Percentiles rank a stretch among this genome's conserved stretches.
phyloP scores from a whole-genome alignment of 768 basidiomycete species.

The Phaeotremella fagi region DNA sequence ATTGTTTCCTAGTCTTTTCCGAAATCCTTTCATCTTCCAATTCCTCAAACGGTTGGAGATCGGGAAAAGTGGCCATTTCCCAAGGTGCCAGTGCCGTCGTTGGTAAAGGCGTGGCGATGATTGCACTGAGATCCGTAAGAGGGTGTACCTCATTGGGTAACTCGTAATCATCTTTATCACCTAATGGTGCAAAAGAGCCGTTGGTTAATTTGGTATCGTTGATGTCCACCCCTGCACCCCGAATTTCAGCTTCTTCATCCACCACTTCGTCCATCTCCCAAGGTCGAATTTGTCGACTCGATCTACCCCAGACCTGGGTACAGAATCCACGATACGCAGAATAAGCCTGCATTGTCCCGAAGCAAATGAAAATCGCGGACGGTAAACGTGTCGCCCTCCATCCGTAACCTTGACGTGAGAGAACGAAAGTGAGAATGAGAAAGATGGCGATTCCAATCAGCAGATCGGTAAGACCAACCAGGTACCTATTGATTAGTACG shows the following conservation, averaged over 20 bases:
- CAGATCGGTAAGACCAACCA: slow-evolving; percentile 31
- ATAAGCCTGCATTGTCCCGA: slow-evolving; percentile 36
- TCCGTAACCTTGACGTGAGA: slow-evolving; percentile 20
- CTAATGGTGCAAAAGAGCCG: neutral
- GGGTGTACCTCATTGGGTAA: slow-evolving; percentile 19
- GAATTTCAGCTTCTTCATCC: slow-evolving; percentile 14
- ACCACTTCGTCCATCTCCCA: slow-evolving; percentile 41
- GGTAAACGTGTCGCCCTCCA: slow-evolving; percentile 31
- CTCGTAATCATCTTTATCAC: neutral
- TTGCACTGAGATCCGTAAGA: slow-evolving; percentile 17
- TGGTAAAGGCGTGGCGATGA: neutral
- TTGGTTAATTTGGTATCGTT: neutral
- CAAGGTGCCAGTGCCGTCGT: neutral
- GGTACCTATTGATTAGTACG: slow-evolving; percentile 25
- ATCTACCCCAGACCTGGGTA: slow-evolving; percentile 35
- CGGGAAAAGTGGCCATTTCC: neutral
- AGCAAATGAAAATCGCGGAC: slow-evolving; percentile 30
- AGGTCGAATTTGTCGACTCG: slow-evolving; percentile 31
- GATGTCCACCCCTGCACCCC: neutral
- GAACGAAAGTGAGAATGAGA: slow-evolving; percentile 28
- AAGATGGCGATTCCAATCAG: slow-evolving; percentile 24
- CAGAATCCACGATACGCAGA: slow-evolving; percentile 43
- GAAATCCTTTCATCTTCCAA: neutral
- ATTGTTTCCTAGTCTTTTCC: slow-evolving; percentile 5
- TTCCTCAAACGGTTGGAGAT: neutral